phyloP scores from a whole-genome alignment of 139 green algal genomes.

The Klebsormidium nitens region DNA sequence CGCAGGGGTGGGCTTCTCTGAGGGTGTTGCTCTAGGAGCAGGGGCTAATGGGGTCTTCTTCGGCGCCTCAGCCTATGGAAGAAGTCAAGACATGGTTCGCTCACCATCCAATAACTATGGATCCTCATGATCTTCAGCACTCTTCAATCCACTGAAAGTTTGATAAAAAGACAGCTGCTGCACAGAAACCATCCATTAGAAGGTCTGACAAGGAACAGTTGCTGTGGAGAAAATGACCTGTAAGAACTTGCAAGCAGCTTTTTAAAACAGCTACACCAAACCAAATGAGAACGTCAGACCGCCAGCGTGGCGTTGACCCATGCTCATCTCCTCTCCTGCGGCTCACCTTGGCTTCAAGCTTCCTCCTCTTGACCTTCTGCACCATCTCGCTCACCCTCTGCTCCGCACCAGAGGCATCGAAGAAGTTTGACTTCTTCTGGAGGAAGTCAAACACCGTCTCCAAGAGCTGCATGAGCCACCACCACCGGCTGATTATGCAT shows the following conservation, averaged over 20 bases:
- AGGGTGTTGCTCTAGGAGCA: background rate
- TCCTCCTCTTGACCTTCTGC: background rate
- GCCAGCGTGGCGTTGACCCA: background rate
- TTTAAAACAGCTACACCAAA: background rate
- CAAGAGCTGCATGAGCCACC: constrained; percentile 13
- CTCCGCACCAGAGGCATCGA: background rate
- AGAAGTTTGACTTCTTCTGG: constrained; percentile 11
- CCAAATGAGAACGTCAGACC: background rate
- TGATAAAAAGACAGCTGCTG: no score
- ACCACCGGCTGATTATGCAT: no score
- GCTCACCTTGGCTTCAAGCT: background rate
- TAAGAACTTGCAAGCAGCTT: background rate
- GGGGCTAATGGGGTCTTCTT: no score
- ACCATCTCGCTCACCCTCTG: background rate
- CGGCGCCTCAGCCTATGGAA: no score
- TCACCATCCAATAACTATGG: no score
- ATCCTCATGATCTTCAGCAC: no score
- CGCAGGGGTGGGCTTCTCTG: background rate
- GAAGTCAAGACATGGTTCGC: no score
- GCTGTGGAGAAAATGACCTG: background rate
- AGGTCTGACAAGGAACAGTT: no score
- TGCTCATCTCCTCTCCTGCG: background rate
- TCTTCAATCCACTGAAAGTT: no score
- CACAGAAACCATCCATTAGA: no score
- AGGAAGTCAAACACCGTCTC: constrained; percentile 16